These are phyloP conservation scores for Microascus cirrosus DNA, from an alignment of 2,329 filamentous ascomycete genomes.

Conservation along the genomic window DNA sequence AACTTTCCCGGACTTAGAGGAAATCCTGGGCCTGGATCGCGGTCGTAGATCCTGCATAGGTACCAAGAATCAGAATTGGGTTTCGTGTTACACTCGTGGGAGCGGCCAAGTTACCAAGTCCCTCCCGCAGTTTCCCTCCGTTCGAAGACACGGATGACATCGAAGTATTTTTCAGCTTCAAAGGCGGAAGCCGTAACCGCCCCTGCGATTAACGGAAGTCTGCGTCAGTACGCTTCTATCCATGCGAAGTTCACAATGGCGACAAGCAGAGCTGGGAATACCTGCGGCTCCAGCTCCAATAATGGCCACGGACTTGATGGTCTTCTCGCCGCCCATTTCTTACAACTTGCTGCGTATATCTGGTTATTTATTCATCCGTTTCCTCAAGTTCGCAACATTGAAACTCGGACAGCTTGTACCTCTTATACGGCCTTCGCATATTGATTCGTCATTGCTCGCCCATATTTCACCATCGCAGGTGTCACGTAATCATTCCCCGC, in stretches of 20 bases:
- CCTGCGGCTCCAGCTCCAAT: constrained; percentile 31
- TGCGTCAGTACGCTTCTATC: not conserved
- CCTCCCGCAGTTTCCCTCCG: constrained; percentile 28
- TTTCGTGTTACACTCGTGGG: not conserved
- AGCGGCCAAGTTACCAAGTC: constrained; percentile 23
- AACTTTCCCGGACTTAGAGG: constrained; percentile 28
- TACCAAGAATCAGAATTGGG: not conserved
- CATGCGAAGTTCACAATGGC: too few species aligned
- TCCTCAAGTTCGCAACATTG: not conserved
- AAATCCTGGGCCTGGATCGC: constrained; percentile 21
- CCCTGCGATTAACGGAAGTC: constrained; percentile 17
- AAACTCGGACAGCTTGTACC: not conserved
- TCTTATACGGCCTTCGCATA: not conserved
- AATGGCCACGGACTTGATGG: constrained; percentile 27
- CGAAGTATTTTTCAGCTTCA: constrained; percentile 30
- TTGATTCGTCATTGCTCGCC: not conserved
- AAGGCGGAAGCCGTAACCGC: constrained; percentile 34
- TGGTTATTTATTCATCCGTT: not conserved
- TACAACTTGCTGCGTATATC: not conserved
- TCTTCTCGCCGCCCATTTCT: constrained; percentile 5
- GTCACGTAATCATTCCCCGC: not conserved
- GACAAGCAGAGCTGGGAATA: constrained; percentile 10
- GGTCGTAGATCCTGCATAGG: constrained; percentile 36
- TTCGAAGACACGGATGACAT: constrained; percentile 29
- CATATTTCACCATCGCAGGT: not conserved